Percentiles rank a stretch among this genome's conserved stretches.
Evolutionary conservation across 192 early-diverging fungal genomes (phyloP).

Genomic region (Jimgerdemannia lactiflua): DNA sequence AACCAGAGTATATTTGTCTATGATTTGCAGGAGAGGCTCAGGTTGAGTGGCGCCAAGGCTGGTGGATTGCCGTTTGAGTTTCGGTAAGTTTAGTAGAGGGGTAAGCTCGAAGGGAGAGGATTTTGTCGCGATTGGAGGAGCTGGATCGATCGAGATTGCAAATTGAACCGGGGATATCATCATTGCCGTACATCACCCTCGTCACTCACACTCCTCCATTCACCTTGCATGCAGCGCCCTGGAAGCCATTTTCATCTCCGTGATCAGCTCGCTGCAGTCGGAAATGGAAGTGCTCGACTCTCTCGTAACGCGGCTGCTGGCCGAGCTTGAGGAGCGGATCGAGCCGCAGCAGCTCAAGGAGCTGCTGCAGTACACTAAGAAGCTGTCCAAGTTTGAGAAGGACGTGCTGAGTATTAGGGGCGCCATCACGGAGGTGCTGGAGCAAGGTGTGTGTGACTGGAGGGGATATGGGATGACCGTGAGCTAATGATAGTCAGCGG

Average conservation of each 20-base stretch:
- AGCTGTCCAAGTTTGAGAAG: conserved; percentile 75
- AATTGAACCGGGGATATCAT: too few relatives aligned
- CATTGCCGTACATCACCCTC: neutral
- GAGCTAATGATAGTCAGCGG: neutral
- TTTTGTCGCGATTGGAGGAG: too few relatives aligned
- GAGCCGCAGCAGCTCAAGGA: conserved; percentile 73
- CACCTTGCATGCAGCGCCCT: conserved; percentile 52
- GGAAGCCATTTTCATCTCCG: conserved; percentile 78
- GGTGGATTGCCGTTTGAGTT: conserved; percentile 47
- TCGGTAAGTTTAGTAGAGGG: conserved; percentile 28
- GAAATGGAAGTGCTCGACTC: conserved; percentile 67
- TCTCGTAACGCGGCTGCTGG: conserved; percentile 53
- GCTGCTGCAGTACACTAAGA: conserved; percentile 74
- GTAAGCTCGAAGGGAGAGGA: neutral
- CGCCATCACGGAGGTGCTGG: conserved; percentile 77
- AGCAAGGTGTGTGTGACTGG: conserved; percentile 46
- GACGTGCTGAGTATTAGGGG: conserved; percentile 73
- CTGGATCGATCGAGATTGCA: too few relatives aligned
- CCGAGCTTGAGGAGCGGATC: conserved; percentile 65
- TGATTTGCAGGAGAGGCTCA: conserved; percentile 75
- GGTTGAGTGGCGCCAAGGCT: conserved; percentile 35
- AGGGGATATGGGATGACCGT: neutral
- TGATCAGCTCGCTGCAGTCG: conserved; percentile 62
- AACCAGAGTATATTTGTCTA: conserved; percentile 75
- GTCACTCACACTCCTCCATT: neutral